phyloP scores from a whole-genome alignment of 2,329 filamentous ascomycete species.

The Chaetomium sp. region DNA sequence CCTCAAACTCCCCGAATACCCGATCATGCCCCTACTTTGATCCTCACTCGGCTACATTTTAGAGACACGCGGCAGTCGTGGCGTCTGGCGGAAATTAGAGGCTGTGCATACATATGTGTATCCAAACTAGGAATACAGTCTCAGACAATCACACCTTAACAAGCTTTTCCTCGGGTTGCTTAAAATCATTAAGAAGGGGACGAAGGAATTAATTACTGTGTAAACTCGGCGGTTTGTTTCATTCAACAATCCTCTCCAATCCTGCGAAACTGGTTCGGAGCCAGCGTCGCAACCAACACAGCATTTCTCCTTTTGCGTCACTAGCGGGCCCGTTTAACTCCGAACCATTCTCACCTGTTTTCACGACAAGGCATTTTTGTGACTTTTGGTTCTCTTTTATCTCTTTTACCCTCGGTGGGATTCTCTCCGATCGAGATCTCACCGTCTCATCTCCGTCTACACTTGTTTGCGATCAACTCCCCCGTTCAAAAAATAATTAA shows the following conservation, averaged over 20 bases:
- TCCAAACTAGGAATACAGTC: background rate
- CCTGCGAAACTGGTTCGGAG: background rate
- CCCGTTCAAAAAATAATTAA: background rate
- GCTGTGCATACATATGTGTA: background rate
- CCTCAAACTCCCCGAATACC: conserved; percentile 9
- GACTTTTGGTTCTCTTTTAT: background rate
- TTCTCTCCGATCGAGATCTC: background rate
- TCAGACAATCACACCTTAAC: background rate
- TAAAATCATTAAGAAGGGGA: background rate
- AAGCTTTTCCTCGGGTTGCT: background rate
- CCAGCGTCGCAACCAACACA: background rate
- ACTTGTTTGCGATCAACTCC: background rate
- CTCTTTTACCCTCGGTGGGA: background rate
- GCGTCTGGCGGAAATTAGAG: background rate
- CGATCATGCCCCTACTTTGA: background rate
- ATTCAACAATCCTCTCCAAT: background rate
- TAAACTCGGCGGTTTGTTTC: background rate
- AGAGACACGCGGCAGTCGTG: conserved; percentile 2
- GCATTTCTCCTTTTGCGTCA: background rate
- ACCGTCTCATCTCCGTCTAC: background rate
- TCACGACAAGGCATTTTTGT: background rate
- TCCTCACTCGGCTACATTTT: background rate
- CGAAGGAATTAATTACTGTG: background rate
- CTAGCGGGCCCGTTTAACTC: background rate
- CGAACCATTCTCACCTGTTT: no score